These are phyloP conservation scores for Phyllosticta citrichinensis DNA, from an alignment of 2,329 filamentous ascomycete genomes.

Conservation along the genomic window DNA sequence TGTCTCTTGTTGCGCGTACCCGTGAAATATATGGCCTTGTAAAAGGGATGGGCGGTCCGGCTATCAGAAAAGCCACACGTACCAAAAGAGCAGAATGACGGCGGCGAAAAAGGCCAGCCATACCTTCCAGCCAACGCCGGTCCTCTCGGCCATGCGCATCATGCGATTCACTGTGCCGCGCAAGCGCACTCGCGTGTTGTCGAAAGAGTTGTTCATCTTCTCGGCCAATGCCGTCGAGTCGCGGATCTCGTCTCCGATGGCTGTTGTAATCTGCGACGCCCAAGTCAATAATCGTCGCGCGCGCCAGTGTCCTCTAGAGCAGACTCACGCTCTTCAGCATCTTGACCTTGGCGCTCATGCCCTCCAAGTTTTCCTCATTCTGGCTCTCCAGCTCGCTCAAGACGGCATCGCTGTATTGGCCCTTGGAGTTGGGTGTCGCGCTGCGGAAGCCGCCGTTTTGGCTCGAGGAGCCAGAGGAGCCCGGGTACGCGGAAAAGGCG, in stretches of 20 bases:
- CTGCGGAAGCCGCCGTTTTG: constrained; percentile 20
- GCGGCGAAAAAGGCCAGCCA: constrained; percentile 85
- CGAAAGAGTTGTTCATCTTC: constrained; percentile 93
- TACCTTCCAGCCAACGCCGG: constrained; percentile 90
- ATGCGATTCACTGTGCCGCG: constrained; percentile 94
- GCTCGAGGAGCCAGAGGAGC: constrained; percentile 10
- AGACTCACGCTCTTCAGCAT: constrained; percentile 74
- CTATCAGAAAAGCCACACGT: constrained; percentile 74
- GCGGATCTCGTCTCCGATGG: constrained; percentile 92
- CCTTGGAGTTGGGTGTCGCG: constrained; percentile 48
- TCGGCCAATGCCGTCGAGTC: constrained; percentile 80
- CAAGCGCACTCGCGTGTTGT: constrained; percentile 69
- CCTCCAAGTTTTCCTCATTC: constrained; percentile 81
- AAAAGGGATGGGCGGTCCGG: background rate
- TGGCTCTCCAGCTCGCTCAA: constrained; percentile 91
- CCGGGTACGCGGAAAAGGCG: constrained; percentile 27
- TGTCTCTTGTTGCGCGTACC: background rate
- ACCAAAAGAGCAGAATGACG: constrained; percentile 75
- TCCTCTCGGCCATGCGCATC: constrained; percentile 88
- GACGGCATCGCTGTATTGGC: constrained; percentile 87
- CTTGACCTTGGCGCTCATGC: constrained; percentile 83
- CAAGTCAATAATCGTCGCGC: background rate
- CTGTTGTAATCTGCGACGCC: constrained; percentile 63
- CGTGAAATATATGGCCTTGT: background rate
- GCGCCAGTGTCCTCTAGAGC: background rate